Base-by-base conservation (phyloP, 2,329 filamentous ascomycete genomes). In the Cladosporium sp. region DNA sequence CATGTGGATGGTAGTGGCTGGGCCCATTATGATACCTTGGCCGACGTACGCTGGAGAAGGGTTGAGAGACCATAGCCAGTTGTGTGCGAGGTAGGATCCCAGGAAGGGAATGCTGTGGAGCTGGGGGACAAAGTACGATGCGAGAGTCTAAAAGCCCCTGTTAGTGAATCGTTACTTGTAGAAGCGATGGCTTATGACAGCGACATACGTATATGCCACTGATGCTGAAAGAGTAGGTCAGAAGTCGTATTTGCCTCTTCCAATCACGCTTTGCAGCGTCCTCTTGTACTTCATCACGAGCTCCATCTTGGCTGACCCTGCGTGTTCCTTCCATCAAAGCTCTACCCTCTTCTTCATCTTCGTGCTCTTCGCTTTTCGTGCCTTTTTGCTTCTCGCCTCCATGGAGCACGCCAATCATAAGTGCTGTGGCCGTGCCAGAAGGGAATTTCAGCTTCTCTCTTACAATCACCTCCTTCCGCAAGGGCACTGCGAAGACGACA, bases 1-100 rank as follows among this genome's bases (percentile, higher is more conserved):
- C 94, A 99, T 99, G 66, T 97, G 93, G 53, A 96, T 80, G 3
- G 93, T 97, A 0, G 94, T 99, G 37, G 91, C 88, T 3, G 93
- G 90, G 0, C 94, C 94, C 94, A 99, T 99, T 68, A 99, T 97
- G 61, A 99, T 95, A 10, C 94, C 94, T 74, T 99, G 94, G 0
- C 94, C 94, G 24, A 97, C 86, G 71, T 99, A 99, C 2, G 94
- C 94, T n/a, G 96, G 87, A 45, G 91, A 97, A 0, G 94, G 94
- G 64, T 99, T 99, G 6, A 99, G 78, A 0, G 90, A 94, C 94
- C 94, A 99, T 1, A 97, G 82, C 93, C 93, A 99, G 1, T 84
- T 84, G 1, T 83, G 75, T 0, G 91, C 91, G 6, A 95, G 82
- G 1, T 82, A 74, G 0, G 81, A 75, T 0, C 94, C 94, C 64